A percentile compares a stretch with the other conserved stretches of the same genome.
phyloP scores from a whole-genome alignment of 805 yeast genomes.

The Yamadazyma kitorensis region DNA sequence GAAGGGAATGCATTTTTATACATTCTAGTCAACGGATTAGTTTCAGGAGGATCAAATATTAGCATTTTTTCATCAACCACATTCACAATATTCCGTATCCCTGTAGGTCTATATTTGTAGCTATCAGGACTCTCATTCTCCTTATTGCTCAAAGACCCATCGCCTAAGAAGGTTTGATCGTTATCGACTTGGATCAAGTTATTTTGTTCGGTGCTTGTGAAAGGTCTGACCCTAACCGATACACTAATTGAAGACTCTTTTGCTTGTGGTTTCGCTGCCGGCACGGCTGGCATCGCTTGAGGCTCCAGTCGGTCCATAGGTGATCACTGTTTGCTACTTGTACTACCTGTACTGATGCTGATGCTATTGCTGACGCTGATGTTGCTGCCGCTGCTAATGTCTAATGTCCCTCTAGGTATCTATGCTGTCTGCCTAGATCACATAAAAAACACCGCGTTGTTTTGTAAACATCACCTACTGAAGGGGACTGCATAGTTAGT shows the following conservation, averaged over 20 bases:
- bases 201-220: slow-evolving; percentile 56
- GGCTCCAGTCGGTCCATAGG: too few species aligned
- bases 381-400: too few species aligned
- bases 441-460: too few species aligned
- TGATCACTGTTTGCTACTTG: too few species aligned
- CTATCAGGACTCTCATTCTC: slow-evolving; percentile 2
- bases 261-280: too few species aligned
- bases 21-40: slow-evolving; percentile 56
- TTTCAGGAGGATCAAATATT: slow-evolving; percentile 80
- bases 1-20: slow-evolving; percentile 43
- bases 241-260: slow-evolving; percentile 65
- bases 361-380: too few species aligned
- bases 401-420: too few species aligned
- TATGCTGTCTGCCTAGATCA: too few species aligned
- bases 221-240: slow-evolving; percentile 82
- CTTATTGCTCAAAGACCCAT: slow-evolving; percentile 43
- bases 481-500: too few species aligned
- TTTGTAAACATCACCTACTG: too few species aligned
- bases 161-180: slow-evolving; percentile 47
- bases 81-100: slow-evolving; percentile 66
- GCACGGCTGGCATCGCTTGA: too few species aligned
- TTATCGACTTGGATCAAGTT: slow-evolving; percentile 42
- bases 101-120: slow-evolving; percentile 35
- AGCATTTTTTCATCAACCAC: slow-evolving; percentile 85
- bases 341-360: too few species aligned